A percentile compares a stretch with the other conserved stretches of the same genome.
Evolutionary conservation across 2,329 filamentous ascomycete species (phyloP).

Genomic region (Fusarium sororula): DNA sequence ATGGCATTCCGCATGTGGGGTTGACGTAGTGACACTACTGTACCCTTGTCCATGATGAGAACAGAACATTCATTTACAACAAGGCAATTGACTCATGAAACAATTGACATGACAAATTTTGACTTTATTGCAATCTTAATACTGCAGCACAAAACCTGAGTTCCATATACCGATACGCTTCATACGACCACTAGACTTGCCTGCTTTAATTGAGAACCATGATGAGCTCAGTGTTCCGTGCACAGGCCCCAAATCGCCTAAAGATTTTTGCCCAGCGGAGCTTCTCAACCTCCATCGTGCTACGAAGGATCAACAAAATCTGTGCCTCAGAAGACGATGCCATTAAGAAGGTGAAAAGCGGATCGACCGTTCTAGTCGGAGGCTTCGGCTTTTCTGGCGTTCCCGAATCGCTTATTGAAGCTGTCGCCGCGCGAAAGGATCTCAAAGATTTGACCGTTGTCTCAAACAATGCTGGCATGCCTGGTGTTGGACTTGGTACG

Average conservation of each 20-base stretch:
- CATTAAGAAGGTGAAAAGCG: slow-evolving; percentile 77
- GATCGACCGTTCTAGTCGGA: slow-evolving; percentile 77
- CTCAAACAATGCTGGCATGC: slow-evolving; percentile 91
- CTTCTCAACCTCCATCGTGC: not conserved
- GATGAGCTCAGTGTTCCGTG: not conserved
- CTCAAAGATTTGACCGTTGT: slow-evolving; percentile 83
- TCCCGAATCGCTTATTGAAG: slow-evolving; percentile 79
- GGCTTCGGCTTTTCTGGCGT: slow-evolving; percentile 86
- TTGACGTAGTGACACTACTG: not conserved
- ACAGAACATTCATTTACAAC: not conserved
- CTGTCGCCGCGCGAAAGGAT: slow-evolving; percentile 62
- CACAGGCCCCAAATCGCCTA: not conserved
- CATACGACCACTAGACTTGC: rapidly evolving
- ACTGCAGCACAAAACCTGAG: too few relatives aligned
- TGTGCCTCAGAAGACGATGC: slow-evolving; percentile 72
- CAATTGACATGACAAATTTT: too few relatives aligned
- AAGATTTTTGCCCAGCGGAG: rapidly evolving
- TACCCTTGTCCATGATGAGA: not conserved
- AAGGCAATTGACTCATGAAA: not conserved
- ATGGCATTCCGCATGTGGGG: not conserved
- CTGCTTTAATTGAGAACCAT: not conserved
- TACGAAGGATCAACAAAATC: slow-evolving; percentile 72
- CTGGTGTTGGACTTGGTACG: slow-evolving; percentile 76
- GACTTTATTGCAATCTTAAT: too few relatives aligned
- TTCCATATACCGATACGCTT: rapidly evolving